Base-by-base conservation (phyloP, 371 early-diverging fungal species). In the Apophysomyces trapeziformis region DNA sequence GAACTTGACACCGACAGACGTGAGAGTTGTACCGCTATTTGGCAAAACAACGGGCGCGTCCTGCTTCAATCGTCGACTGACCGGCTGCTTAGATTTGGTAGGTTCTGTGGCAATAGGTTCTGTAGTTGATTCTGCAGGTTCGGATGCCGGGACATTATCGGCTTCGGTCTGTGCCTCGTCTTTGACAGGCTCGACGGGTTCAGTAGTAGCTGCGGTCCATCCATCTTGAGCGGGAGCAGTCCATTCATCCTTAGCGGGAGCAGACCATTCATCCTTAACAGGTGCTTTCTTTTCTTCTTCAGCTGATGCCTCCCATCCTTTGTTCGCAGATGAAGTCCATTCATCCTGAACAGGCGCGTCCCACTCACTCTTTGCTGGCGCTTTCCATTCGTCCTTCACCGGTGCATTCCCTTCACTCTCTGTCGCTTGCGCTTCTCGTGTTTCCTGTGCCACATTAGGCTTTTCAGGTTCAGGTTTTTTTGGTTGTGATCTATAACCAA, bases 1-100 rank as follows among this genome's bases (percentile, higher is more conserved):
- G 83, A 93, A 96, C 71, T 90, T 94, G 59, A 89, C 87, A 62
- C 89, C 92, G 35, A 92, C 84, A 45, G 89, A 77, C 57, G 88
- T 86, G 9, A 92, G 71, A 18, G 84, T 74, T n/a, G 89, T 72
- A 36, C 82, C 79, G 45, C 85, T 85, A 37, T 79, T 80, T 5
- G 95, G 95, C 89, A 95, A 92, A 13, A 94, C 93, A 26, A 96
- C 95, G 37, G 95, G 87, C 7, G 89, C 90, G 68, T 94, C 94
- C 76, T 95, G 95, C 69, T 92, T 89, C 68, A 93, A 85, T 65
- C 82, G 85, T 68, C 80, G 88, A 36, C 60, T 63, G 16, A 56
- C 65, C 8, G 82, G 56, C 13, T 65, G 44, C 57, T 68, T 68
- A 38, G 50, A 36, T 13, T 65, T 60, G 38, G 65, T 39, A 44